These are phyloP conservation scores for Blastocrithidia nonstop DNA, from an alignment of 208 protist genomes.

Conservation along the genomic window DNA sequence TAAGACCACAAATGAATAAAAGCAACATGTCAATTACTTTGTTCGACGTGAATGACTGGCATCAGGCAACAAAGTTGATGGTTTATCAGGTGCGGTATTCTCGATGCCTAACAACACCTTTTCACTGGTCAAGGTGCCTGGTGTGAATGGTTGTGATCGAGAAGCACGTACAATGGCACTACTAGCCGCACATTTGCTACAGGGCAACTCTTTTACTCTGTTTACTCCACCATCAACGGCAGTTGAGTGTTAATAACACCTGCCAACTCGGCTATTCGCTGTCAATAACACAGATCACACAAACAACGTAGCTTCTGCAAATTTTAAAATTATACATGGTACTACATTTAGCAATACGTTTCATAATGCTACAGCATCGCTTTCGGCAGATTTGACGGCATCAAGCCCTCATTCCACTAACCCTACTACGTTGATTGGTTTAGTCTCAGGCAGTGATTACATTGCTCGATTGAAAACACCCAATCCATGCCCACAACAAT, in stretches of 20 bases:
- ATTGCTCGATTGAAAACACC: slow-evolving; percentile 29
- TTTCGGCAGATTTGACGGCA: too few species aligned
- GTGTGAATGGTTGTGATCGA: slow-evolving; percentile 12
- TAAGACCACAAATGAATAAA: too few species aligned
- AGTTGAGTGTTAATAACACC: too few species aligned
- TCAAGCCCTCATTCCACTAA: slow-evolving; percentile 5
- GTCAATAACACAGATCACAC: too few species aligned
- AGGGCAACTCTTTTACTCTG: slow-evolving; percentile 13
- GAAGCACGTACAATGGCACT: slow-evolving; percentile 50
- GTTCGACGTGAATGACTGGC: slow-evolving; percentile 22
- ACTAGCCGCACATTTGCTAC: slow-evolving; percentile 52
- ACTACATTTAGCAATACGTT: too few species aligned
- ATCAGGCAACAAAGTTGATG: slow-evolving; percentile 40
- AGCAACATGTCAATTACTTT: slow-evolving; percentile 30
- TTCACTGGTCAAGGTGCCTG: slow-evolving; percentile 18
- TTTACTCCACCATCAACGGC: not conserved
- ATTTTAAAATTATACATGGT: too few species aligned
- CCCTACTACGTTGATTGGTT: slow-evolving; percentile 44
- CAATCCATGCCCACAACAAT: slow-evolving; percentile 44
- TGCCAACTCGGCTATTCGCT: too few species aligned
- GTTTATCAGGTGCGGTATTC: slow-evolving; percentile 44
- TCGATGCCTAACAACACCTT: slow-evolving; percentile 11
- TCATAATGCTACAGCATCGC: not conserved
- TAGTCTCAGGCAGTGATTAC: slow-evolving; percentile 21
- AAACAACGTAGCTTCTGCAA: too few species aligned